These are phyloP conservation scores for Sugiyamaella japonica DNA, from an alignment of 1,139 yeast species.

Conservation along the genomic window DNA sequence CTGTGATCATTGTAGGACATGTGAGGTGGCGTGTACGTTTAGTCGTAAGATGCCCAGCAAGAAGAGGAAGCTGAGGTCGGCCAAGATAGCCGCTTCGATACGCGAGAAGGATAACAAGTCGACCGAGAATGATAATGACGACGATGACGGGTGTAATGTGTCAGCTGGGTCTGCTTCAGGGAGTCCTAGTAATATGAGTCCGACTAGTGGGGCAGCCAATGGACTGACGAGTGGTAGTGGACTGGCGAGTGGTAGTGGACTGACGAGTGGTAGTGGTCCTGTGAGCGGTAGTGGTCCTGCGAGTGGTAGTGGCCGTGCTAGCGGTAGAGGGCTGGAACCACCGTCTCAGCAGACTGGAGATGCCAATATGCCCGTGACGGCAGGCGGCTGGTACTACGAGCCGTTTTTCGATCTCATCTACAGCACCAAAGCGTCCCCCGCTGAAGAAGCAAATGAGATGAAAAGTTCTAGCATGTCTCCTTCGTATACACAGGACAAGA, in stretches of 20 bases:
- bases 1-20: slow-evolving; percentile 28
- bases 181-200: background rate
- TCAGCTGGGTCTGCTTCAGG: slow-evolving; percentile 1
- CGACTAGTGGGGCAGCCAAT: too few species aligned
- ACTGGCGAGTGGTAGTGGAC: too few species aligned
- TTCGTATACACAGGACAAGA: background rate
- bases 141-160: background rate
- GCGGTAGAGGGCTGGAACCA: too few species aligned
- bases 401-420: slow-evolving; percentile 13
- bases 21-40: slow-evolving; percentile 27
- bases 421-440: slow-evolving; percentile 4
- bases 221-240: too few species aligned
- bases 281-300: too few species aligned
- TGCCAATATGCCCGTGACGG: background rate
- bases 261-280: background rate
- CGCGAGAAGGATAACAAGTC: background rate
- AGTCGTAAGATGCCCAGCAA: slow-evolving; percentile 25
- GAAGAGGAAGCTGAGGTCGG: slow-evolving; percentile 26
- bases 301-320: too few species aligned
- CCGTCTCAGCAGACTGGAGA: background rate
- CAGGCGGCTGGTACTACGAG: slow-evolving; percentile 15
- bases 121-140: background rate
- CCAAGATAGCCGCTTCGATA: slow-evolving; percentile 24
- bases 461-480: background rate
- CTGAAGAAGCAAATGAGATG: background rate